Conservation (phyloP, 1,284 basidiomycete genomes). For the Inonotus obliquus region DNA sequence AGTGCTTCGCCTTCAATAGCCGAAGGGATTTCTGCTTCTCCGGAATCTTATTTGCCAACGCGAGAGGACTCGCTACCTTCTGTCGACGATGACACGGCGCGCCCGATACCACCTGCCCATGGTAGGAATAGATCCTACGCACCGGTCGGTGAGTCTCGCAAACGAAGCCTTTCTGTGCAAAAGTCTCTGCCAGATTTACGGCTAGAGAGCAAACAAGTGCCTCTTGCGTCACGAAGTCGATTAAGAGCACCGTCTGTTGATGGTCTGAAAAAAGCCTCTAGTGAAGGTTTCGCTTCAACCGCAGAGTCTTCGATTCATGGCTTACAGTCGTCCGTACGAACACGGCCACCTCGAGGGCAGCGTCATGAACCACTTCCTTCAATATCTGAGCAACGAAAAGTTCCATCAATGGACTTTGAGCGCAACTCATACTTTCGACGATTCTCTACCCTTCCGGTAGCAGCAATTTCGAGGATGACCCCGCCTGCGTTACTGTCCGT, state of each 20-base stretch:
- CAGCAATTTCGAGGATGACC: conserved; percentile 64
- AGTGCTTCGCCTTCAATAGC: conserved; percentile 37
- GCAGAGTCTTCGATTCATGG: conserved; percentile 35
- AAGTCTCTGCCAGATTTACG: conserved; percentile 88
- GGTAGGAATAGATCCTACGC: conserved; percentile 57
- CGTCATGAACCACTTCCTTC: conserved; percentile 42
- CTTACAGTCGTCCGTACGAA: conserved; percentile 40
- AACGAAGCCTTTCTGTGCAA: conserved; percentile 48
- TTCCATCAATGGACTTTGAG: conserved; percentile 69
- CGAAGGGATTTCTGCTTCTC: conserved; percentile 39
- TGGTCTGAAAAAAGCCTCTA: conserved; percentile 1
- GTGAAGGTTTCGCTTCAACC: conserved; percentile 2
- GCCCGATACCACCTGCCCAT: conserved; percentile 35
- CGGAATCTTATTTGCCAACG: conserved; percentile 54
- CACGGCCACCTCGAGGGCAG: conserved; percentile 39
- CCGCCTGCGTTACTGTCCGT: conserved; percentile 71
- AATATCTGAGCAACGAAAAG: conserved; percentile 34
- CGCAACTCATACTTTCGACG: conserved; percentile 93
- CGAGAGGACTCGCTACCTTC: conserved; percentile 47
- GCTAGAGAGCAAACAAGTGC: conserved; percentile 34
- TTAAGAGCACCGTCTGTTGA: background rate
- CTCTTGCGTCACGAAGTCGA: background rate
- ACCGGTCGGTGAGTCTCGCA: conserved; percentile 32
- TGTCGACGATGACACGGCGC: conserved; percentile 24
- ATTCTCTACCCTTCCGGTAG: conserved; percentile 69